These are phyloP conservation scores for Gonium pectorale DNA, from an alignment of 139 green algal genomes.

Conservation along the genomic window DNA sequence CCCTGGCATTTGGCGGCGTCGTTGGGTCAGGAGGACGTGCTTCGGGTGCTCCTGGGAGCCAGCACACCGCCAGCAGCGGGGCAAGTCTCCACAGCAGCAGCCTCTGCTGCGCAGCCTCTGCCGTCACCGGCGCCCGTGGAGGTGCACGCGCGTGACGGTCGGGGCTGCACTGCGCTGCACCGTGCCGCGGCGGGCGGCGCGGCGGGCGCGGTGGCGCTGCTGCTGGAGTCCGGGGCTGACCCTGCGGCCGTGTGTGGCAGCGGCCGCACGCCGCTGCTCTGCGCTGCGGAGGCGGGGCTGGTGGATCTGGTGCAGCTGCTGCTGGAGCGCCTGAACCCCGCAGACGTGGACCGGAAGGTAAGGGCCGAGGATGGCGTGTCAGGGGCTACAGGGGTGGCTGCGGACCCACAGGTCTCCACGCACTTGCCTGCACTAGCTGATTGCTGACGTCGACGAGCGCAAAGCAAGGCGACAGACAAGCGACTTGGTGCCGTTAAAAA, in stretches of 20 bases:
- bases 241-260: not conserved
- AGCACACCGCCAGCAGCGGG: no score
- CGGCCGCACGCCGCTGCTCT: conserved; percentile 33
- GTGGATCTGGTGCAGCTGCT: conserved; percentile 1
- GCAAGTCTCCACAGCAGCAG: no score
- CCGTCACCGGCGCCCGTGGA: not conserved
- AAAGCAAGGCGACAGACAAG: no score
- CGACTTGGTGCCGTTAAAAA: no score
- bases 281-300: conserved; percentile 9
- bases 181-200: conserved; percentile 13
- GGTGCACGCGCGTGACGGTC: conserved; percentile 19
- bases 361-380: not conserved
- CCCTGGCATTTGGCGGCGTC: conserved; percentile 33
- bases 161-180: conserved; percentile 24
- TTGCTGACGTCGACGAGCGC: no score
- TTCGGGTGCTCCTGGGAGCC: conserved; percentile 20
- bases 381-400: no score
- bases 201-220: not conserved
- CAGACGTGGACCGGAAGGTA: conserved; percentile 20
- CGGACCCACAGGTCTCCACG: no score
- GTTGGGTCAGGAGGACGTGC: not conserved
- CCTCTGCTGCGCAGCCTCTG: no score
- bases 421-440: no score
- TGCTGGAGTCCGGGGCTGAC: conserved; percentile 17
- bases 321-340: conserved; percentile 11